Evolutionary conservation across 176 grass and related monocot species (phyloP).

Genomic region (Bothriochloa decipiens): DNA sequence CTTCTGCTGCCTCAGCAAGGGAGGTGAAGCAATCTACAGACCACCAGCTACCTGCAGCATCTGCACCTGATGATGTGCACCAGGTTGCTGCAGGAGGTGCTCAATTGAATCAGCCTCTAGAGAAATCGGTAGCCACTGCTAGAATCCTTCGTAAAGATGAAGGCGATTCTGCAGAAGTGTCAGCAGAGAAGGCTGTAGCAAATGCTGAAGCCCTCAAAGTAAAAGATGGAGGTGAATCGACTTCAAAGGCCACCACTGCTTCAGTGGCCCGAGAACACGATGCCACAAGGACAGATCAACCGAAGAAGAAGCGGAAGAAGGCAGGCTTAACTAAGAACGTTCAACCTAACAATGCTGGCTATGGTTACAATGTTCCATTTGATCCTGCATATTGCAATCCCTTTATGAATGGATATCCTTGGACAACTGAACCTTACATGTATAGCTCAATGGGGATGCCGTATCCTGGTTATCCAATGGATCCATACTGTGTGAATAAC

Average conservation of each 20-base stretch:
- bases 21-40: slow-evolving; percentile 36
- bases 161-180: slow-evolving; percentile 34
- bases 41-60: slow-evolving; percentile 32
- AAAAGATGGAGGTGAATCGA: slow-evolving; percentile 38
- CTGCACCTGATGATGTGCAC: slow-evolving; percentile 16
- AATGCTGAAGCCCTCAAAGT: slow-evolving; percentile 24
- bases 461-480: slow-evolving; percentile 39
- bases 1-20: slow-evolving; percentile 40
- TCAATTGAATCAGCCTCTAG: slow-evolving; percentile 12
- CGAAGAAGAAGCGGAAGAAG: slow-evolving; percentile 47
- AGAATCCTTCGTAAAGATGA: slow-evolving; percentile 38
- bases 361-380: slow-evolving; percentile 34
- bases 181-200: slow-evolving; percentile 30
- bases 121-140: slow-evolving; percentile 26
- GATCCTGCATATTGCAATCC: slow-evolving; percentile 52
- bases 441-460: slow-evolving; percentile 35
- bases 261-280: slow-evolving; percentile 28
- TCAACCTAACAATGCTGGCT: slow-evolving; percentile 36
- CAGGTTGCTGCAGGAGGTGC: slow-evolving; percentile 10
- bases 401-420: slow-evolving; percentile 36
- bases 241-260: slow-evolving; percentile 5
- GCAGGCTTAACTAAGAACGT: slow-evolving; percentile 31
- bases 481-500: slow-evolving; percentile 24
- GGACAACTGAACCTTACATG: slow-evolving; percentile 51
- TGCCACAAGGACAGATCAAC: slow-evolving; percentile 31